Base-by-base conservation (phyloP, 2,329 filamentous ascomycete species). In the Pseudodiploospora longispora region DNA sequence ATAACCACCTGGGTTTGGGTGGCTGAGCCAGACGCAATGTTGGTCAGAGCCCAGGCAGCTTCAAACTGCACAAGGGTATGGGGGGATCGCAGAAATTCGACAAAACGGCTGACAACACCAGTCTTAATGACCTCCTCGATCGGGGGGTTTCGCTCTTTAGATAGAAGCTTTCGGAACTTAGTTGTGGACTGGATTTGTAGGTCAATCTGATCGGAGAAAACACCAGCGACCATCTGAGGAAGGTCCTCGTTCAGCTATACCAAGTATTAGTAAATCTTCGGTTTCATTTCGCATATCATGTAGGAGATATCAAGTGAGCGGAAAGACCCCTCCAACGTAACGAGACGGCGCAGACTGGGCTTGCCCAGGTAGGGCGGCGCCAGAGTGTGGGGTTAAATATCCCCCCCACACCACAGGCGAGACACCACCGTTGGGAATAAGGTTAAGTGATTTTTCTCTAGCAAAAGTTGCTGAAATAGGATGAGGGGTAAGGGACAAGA, bases 111-210 rank as follows among this genome's bases (percentile, higher is more conserved):
- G 55, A 98, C 93, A 52, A 98, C 93, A 61, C 93, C 93, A 47
- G 93, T 97, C 78, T 97, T 95, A 70, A 98, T 98, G 56, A 98
- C 93, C 64, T 94, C 89, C 74, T 98, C 93, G 64, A 98, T 98
- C 38, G 93, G 93, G 38, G 93, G 93, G 74, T 98, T 98, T 63
- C 93, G 87, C 75, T 98, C 93, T 74, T 98, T 98, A 55, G 89
- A 96, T 29, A 98, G 76, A 36, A 98, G 80, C 77, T 98, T 98
- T 65, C 93, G 79, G 77, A 98, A 98, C 69, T 95, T 96, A 56
- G 93, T 98, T 29, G 93, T 98, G 47, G 91, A 89, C 70, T 91
- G 83, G 58, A 98, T 98, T 71, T 98, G 93, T 56, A 86, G 80
- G 64, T 98, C 93, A 69, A 98, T 96, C 70, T 97, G 89, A 53